These are phyloP conservation scores for Dactylonectria estremocensis DNA, from an alignment of 2,329 filamentous ascomycete genomes.

Conservation along the genomic window DNA sequence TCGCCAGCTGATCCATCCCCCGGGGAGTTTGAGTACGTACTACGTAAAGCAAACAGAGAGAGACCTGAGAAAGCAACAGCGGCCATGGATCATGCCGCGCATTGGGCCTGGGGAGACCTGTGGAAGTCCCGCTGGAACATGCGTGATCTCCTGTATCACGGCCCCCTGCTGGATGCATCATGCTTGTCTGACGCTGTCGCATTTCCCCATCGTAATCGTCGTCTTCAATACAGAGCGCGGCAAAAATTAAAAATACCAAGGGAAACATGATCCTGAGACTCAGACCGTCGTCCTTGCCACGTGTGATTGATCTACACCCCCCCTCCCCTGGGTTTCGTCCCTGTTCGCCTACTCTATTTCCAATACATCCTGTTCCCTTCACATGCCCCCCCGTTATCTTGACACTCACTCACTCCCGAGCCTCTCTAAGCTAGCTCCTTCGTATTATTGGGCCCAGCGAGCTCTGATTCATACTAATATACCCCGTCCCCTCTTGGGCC, in stretches of 20 bases:
- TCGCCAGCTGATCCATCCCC: no score
- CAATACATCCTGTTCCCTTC: slow-evolving; percentile 17
- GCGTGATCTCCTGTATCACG: no score
- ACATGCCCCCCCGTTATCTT: slow-evolving; percentile 30
- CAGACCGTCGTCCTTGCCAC: slow-evolving; percentile 24
- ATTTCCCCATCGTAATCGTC: no score
- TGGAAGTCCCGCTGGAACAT: no score
- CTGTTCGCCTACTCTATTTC: slow-evolving; percentile 25
- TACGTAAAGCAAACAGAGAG: no score
- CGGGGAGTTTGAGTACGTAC: no score
- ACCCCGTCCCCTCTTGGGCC: slow-evolving; percentile 10
- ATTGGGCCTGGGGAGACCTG: no score
- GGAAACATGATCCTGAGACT: slow-evolving; percentile 19
- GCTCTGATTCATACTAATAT: slow-evolving; percentile 19
- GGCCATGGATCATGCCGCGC: no score
- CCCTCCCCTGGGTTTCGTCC: background rate
- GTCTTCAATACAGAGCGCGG: no score
- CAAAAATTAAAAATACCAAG: background rate
- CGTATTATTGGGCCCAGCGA: slow-evolving; percentile 7
- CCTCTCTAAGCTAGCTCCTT: background rate
- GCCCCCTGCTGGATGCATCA: no score
- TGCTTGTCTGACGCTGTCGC: no score
- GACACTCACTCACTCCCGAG: slow-evolving; percentile 7
- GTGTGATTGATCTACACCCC: slow-evolving; percentile 19
- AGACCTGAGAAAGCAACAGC: no score